These are phyloP conservation scores for Penicillium sumatraense DNA, from an alignment of 2,329 filamentous ascomycete genomes.

Conservation along the genomic window DNA sequence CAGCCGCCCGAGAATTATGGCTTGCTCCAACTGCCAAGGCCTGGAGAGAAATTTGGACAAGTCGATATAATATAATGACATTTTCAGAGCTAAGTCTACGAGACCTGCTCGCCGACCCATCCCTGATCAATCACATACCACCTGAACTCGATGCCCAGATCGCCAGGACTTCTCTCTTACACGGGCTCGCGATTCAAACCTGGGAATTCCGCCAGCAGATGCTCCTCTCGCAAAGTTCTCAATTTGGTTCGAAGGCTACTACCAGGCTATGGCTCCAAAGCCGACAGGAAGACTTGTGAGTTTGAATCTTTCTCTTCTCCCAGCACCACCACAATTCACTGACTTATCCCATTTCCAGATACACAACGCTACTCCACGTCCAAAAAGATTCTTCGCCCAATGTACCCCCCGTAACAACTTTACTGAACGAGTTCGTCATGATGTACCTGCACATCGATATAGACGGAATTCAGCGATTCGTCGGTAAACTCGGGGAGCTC, in stretches of 20 bases:
- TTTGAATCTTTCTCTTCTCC: not conserved
- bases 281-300: slow-evolving; percentile 20
- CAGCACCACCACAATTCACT: not conserved
- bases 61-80: slow-evolving; percentile 1
- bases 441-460: slow-evolving; percentile 22
- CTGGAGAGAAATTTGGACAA: slow-evolving; percentile 18
- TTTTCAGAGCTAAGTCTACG: slow-evolving; percentile 9
- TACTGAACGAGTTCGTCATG: slow-evolving; percentile 19
- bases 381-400: slow-evolving; percentile 2
- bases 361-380: slow-evolving; percentile 7
- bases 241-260: slow-evolving; percentile 6
- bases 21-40: slow-evolving; percentile 12
- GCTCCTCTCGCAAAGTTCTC: slow-evolving; percentile 9
- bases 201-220: slow-evolving; percentile 21
- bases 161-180: slow-evolving; percentile 9
- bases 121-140: slow-evolving; percentile 8
- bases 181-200: slow-evolving; percentile 14
- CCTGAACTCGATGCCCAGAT: slow-evolving; percentile 11
- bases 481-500: slow-evolving; percentile 18
- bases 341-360: not conserved
- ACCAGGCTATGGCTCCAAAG: slow-evolving; percentile 19
- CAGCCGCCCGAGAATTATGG: slow-evolving; percentile 20
- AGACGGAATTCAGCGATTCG: slow-evolving; percentile 18
- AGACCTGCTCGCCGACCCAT: slow-evolving; percentile 17
- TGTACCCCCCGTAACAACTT: slow-evolving; percentile 6